A percentile compares a stretch with the other conserved stretches of the same genome.
phyloP scores from a whole-genome alignment of 1,284 basidiomycete genomes.

The Omphalotus olearius region DNA sequence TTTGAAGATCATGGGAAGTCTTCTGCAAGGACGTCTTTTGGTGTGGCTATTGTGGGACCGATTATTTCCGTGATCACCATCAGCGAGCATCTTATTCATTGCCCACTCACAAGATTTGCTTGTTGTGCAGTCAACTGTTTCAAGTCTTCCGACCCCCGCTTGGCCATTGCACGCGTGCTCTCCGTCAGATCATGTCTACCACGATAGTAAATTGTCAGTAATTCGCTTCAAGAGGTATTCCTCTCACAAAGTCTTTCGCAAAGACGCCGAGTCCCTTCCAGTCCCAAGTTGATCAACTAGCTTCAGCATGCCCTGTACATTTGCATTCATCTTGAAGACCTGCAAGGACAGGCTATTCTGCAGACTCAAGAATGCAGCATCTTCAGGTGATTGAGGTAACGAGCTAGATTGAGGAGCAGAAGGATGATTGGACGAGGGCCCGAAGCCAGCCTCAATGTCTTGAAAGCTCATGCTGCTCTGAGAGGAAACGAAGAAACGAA shows the following conservation, averaged over 20 bases:
- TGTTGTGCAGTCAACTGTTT: slow-evolving; percentile 80
- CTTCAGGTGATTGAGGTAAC: slow-evolving; percentile 55
- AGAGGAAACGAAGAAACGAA: background rate
- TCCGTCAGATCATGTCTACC: slow-evolving; percentile 85
- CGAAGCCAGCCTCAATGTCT: slow-evolving; percentile 66
- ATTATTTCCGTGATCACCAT: background rate
- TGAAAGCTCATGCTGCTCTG: slow-evolving; percentile 64
- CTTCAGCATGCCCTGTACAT: slow-evolving; percentile 92
- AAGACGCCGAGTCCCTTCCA: slow-evolving; percentile 64
- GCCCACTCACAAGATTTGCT: slow-evolving; percentile 48
- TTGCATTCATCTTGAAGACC: slow-evolving; percentile 98
- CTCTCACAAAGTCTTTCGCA: slow-evolving; percentile 77
- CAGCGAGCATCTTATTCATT: background rate
- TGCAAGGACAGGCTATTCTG: slow-evolving; percentile 90
- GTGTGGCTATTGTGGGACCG: slow-evolving; percentile 45
- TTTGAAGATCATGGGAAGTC: slow-evolving; percentile 89
- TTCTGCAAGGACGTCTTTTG: slow-evolving; percentile 82
- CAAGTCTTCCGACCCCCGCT: slow-evolving; percentile 88
- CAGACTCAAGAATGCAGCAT: slow-evolving; percentile 70
- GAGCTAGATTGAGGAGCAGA: slow-evolving; percentile 26
- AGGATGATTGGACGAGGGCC: slow-evolving; percentile 34
- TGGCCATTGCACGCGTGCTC: slow-evolving; percentile 90
- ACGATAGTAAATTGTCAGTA: background rate
- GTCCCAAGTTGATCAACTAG: slow-evolving; percentile 90
- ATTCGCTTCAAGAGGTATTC: background rate